These are phyloP conservation scores for Penicillium angulare DNA, from an alignment of 495 filamentous ascomycete species.

Conservation along the genomic window DNA sequence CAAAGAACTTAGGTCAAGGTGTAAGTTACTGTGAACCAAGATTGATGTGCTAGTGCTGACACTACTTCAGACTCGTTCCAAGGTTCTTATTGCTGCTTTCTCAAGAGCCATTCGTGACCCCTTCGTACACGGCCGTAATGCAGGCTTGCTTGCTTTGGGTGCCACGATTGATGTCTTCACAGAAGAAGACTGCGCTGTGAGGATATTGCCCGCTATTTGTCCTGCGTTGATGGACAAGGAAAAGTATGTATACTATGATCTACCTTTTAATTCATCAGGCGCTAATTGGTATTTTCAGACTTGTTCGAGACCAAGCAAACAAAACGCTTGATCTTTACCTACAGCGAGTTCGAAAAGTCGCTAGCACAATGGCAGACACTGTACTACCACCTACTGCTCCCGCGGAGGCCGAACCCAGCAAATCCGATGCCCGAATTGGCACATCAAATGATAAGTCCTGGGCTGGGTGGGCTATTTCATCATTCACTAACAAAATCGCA, in stretches of 20 bases:
- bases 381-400: constrained; percentile 52
- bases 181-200: constrained; percentile 84
- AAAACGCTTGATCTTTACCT: constrained; percentile 92
- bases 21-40: constrained; percentile 35
- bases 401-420: constrained; percentile 35
- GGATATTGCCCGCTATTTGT: constrained; percentile 79
- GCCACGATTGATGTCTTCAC: constrained; percentile 84
- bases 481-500: constrained; percentile 93
- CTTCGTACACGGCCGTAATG: constrained; percentile 89
- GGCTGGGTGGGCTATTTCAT: constrained; percentile 98
- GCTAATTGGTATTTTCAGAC: constrained; percentile 25
- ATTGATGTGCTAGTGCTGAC: constrained; percentile 12
- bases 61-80: constrained; percentile 61
- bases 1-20: constrained; percentile 75
- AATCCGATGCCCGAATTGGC: constrained; percentile 63
- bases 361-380: constrained; percentile 76
- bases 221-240: constrained; percentile 84
- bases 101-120: constrained; percentile 85
- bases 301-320: constrained; percentile 85
- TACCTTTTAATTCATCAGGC: not conserved
- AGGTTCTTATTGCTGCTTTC: constrained; percentile 92
- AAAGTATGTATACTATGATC: constrained; percentile 50
- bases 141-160: constrained; percentile 77
- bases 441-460: constrained; percentile 74
- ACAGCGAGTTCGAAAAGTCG: constrained; percentile 75